Evolutionary conservation across 1,139 yeast genomes (phyloP).

Genomic region (Sugiyamaella japonica): DNA sequence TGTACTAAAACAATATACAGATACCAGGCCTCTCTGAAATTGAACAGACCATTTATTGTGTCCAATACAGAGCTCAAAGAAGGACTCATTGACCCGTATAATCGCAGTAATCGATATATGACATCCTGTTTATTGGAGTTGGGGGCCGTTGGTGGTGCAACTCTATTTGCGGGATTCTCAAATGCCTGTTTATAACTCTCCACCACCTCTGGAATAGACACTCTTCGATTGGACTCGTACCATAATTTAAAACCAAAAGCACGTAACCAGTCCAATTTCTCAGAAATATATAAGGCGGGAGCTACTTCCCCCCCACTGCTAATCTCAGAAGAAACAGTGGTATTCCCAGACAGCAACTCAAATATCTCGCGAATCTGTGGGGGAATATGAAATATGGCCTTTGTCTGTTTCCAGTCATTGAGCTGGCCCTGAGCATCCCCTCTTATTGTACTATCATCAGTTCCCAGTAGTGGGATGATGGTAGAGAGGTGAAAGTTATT

Average conservation of each 20-base stretch:
- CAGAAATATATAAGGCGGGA: slow-evolving; percentile 42
- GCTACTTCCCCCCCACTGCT: slow-evolving; percentile 41
- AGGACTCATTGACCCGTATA: slow-evolving; percentile 45
- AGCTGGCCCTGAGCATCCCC: slow-evolving; percentile 47
- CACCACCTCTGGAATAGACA: slow-evolving; percentile 43
- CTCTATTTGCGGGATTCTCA: slow-evolving; percentile 25
- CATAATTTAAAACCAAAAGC: slow-evolving; percentile 58
- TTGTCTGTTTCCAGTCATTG: slow-evolving; percentile 56
- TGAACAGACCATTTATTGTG: slow-evolving; percentile 29
- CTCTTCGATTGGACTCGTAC: slow-evolving; percentile 54
- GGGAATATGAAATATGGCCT: slow-evolving; percentile 51
- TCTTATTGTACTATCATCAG: slow-evolving; percentile 55
- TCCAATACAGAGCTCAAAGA: slow-evolving; percentile 30
- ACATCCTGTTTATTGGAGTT: slow-evolving; percentile 28
- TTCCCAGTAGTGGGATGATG: slow-evolving; percentile 66
- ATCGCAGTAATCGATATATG: slow-evolving; percentile 43
- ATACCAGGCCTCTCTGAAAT: slow-evolving; percentile 56
- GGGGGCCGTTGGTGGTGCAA: slow-evolving; percentile 29
- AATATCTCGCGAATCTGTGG: slow-evolving; percentile 55
- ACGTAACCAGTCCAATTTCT: slow-evolving; percentile 65
- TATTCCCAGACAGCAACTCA: slow-evolving; percentile 61
- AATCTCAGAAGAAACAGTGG: slow-evolving; percentile 25
- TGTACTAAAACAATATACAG: slow-evolving; percentile 48
- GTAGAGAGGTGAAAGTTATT: slow-evolving; percentile 69
- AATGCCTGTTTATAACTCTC: slow-evolving; percentile 35